Conservation (phyloP, 106 monocot species). For the Acorus gramineus region DNA sequence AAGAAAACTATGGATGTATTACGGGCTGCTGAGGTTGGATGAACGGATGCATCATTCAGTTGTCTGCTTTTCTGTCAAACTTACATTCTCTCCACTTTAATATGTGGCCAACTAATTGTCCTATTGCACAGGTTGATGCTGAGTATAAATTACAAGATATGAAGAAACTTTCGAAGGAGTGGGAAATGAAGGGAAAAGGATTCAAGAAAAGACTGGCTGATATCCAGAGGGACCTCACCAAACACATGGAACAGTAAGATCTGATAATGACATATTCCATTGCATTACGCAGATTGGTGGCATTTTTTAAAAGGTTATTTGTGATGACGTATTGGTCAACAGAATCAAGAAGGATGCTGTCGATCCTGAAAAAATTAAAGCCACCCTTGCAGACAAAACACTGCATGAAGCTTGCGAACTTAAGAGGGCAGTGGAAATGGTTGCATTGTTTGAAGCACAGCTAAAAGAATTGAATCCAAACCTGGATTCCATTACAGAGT, state of each 20-base stretch:
- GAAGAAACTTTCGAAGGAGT: conserved; percentile 67
- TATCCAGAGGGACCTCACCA: conserved; percentile 35
- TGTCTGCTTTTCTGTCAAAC: too few species aligned
- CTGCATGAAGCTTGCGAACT: conserved; percentile 48
- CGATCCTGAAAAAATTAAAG: conserved; percentile 77
- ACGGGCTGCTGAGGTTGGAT: conserved; percentile 65
- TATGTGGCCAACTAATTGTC: too few species aligned
- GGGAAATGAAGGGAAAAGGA: conserved; percentile 72
- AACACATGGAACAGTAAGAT: conserved; percentile 85
- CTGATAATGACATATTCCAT: background rate
- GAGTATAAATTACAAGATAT: conserved; percentile 72
- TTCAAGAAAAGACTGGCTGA: conserved; percentile 72
- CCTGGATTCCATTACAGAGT: conserved; percentile 93
- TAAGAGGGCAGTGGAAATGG: conserved; percentile 82
- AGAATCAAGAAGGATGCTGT: conserved; percentile 87
- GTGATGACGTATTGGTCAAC: background rate
- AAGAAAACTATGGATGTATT: conserved; percentile 77
- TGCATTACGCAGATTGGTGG: background rate
- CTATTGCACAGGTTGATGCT: conserved; percentile 51
- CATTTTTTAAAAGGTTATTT: background rate
- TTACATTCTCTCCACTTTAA: too few species aligned
- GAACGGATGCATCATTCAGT: too few species aligned
- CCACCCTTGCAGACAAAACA: conserved; percentile 35
- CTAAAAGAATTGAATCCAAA: conserved; percentile 96
- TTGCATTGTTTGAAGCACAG: conserved; percentile 79